These are phyloP conservation scores for Butyriboletus appendiculatus DNA, from an alignment of 1,284 basidiomycete species.

Conservation along the genomic window DNA sequence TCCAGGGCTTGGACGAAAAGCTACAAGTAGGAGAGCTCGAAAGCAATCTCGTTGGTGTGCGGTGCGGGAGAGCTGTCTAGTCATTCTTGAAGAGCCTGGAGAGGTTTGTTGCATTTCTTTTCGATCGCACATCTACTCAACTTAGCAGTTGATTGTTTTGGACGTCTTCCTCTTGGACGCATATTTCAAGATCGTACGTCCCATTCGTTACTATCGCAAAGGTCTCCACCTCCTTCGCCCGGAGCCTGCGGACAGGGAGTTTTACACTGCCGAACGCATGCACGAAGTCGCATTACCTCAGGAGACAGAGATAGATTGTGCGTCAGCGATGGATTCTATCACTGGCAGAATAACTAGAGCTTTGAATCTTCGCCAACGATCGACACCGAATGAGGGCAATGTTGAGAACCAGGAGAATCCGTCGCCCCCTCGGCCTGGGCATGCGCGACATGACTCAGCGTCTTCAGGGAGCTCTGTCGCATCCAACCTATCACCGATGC, in stretches of 20 bases:
- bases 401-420: constrained; percentile 6
- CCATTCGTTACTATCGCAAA: constrained; percentile 75
- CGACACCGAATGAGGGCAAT: constrained; percentile 10
- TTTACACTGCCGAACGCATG: constrained; percentile 19
- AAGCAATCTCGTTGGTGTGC: constrained; percentile 90
- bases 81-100: constrained; percentile 86
- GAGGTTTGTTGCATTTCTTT: constrained; percentile 52
- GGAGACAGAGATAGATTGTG: constrained; percentile 30
- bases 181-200: constrained; percentile 86
- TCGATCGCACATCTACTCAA: constrained; percentile 14
- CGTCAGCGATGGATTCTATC: constrained; percentile 52
- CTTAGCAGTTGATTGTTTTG: constrained; percentile 68
- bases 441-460: constrained; percentile 20
- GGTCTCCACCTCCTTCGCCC: constrained; percentile 64
- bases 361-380: constrained; percentile 36
- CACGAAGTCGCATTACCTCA: constrained; percentile 12
- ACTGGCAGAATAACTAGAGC: constrained; percentile 49
- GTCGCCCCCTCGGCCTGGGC: constrained; percentile 5
- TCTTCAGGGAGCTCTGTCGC: constrained; percentile 37
- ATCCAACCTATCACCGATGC: constrained; percentile 49
- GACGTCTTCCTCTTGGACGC: constrained; percentile 95
- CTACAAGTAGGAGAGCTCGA: constrained; percentile 65
- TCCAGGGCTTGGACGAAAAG: constrained; percentile 62
- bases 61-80: constrained; percentile 91
- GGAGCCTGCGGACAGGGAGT: constrained; percentile 35